Conservation (phyloP, 306 rosid species). For the Oemleria cerasiformis region DNA sequence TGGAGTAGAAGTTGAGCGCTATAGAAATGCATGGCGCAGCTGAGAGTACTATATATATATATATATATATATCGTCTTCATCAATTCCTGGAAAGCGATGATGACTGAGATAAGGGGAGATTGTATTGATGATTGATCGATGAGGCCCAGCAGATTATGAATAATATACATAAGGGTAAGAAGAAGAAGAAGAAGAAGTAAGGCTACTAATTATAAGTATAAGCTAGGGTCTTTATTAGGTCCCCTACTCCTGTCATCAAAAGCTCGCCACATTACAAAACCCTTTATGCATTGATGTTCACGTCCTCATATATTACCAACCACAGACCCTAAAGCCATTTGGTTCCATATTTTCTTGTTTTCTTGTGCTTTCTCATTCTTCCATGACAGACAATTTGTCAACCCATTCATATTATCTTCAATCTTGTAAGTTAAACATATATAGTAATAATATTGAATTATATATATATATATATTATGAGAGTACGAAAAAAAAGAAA, state of each 20-base stretch:
- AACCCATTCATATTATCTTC: slow-evolving; percentile 20
- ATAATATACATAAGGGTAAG: too few species aligned
- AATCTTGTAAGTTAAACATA: background rate
- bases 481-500: too few species aligned
- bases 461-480: too few species aligned
- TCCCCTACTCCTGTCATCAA: slow-evolving; percentile 58
- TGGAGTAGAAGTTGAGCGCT: slow-evolving; percentile 22
- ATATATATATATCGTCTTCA: too few species aligned
- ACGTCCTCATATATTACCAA: slow-evolving; percentile 52
- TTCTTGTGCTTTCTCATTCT: slow-evolving; percentile 39
- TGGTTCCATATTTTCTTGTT: slow-evolving; percentile 48
- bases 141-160: slow-evolving; percentile 16
- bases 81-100: slow-evolving; percentile 54
- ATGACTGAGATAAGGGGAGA: slow-evolving; percentile 25
- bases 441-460: too few species aligned
- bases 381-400: slow-evolving; percentile 15
- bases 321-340: slow-evolving; percentile 64
- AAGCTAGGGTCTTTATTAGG: slow-evolving; percentile 27
- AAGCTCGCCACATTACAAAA: slow-evolving; percentile 52
- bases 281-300: slow-evolving; percentile 53
- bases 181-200: slow-evolving; percentile 13
- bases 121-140: too few species aligned
- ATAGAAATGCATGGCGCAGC: slow-evolving; percentile 29
- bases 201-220: background rate
- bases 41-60: too few species aligned